Evolutionary conservation across 768 basidiomycete species (phyloP), one percentile per base, ranked within the genome.

Genomic region (Daedaleopsis nitida): DNA sequence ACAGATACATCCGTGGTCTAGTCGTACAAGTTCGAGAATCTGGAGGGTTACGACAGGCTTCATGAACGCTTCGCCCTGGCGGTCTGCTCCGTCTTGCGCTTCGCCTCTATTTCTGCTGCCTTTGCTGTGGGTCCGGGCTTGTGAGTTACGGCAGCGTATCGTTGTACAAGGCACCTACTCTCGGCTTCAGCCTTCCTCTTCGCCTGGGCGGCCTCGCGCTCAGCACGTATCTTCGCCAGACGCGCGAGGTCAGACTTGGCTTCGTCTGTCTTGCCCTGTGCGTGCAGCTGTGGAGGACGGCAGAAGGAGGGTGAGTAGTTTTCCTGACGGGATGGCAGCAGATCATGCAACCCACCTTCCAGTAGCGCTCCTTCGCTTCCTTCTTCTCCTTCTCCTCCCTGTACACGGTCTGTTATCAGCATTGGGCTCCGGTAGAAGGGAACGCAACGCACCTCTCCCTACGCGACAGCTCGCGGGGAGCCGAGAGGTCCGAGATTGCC

Each of bases 381-480:
- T 90, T 83, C 78, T 94, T 95, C 75, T 96, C 94, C 71, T 95
- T 94, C 70, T 87, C 88, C 71, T 97, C 96, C 65, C 95, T 95
- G 27, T 32, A 32, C 27, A 32, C 7, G 7, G 7, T 3, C 7
- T 32, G 27, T 63, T 2, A 19, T 10, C 3, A 34, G 24, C 4
- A 24, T 57, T 49, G 51, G 52, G 17, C n/a, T 23, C 34, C 17
- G 6, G 5, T 13, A 52, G 7, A 35, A 17, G 14, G 0, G 12
- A 9, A 39, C 7, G 11, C 5, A 17, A 53, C 76, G 32, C 62
- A 86, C 91, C 85, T 81, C 72, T 92, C 91, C 55, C 83, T 78
- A 60, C 92, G 80, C 35, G 85, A 76, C 24, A 87, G 73, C 71
- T 91, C 81, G 65, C 80, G 76, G 0, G 90, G 84, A 10, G 82